These are phyloP conservation scores for Collybia sordida DNA, from an alignment of 768 basidiomycete species.

Conservation along the genomic window DNA sequence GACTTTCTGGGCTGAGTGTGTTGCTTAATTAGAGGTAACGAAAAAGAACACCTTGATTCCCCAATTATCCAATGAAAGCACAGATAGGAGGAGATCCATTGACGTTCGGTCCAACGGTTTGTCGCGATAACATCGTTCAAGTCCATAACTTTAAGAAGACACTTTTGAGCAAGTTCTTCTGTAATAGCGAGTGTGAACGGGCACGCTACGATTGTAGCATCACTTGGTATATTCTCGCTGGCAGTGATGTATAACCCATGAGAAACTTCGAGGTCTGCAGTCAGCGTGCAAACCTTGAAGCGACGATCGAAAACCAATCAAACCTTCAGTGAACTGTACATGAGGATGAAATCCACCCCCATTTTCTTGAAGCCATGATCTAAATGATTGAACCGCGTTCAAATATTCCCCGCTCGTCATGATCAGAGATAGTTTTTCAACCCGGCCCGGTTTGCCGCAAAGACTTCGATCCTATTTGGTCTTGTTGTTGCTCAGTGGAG, in stretches of 20 bases:
- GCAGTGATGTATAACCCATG: constrained; percentile 56
- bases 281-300: constrained; percentile 2
- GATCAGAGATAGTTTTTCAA: neutral
- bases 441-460: neutral
- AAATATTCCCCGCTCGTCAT: constrained; percentile 18
- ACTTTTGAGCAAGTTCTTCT: constrained; percentile 40
- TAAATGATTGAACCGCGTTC: constrained; percentile 30
- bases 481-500: neutral
- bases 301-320: neutral
- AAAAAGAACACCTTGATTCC: constrained; percentile 30
- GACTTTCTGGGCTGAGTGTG: constrained; percentile 13
- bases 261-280: constrained; percentile 25
- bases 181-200: constrained; percentile 70
- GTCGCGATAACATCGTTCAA: constrained; percentile 16
- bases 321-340: constrained; percentile 49
- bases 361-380: constrained; percentile 45
- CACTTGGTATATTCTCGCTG: constrained; percentile 40
- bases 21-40: constrained; percentile 2
- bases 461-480: neutral
- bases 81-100: constrained; percentile 69
- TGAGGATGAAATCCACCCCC: constrained; percentile 54
- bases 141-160: constrained; percentile 41
- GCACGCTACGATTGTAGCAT: constrained; percentile 61
- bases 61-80: constrained; percentile 59
- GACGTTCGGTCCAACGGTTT: constrained; percentile 57